A percentile compares a stretch with the other conserved stretches of the same genome.
Conservation (phyloP, 176 grass and related monocot genomes). For the Oryza coarctata region DNA sequence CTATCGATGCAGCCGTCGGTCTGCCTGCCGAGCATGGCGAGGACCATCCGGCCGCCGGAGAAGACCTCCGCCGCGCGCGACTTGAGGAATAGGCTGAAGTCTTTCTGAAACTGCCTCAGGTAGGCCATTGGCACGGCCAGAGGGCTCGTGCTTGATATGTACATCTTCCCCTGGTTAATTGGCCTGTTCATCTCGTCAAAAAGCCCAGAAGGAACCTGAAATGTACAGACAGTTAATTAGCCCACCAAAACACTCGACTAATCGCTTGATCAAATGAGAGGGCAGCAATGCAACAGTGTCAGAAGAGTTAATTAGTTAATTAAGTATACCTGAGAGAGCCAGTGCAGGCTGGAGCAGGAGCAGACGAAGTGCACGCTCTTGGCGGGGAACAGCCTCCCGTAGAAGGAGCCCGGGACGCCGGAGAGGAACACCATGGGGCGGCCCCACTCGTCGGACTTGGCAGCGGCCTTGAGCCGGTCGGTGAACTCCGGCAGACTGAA, state of each 20-base stretch:
- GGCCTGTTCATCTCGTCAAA: constrained; percentile 40
- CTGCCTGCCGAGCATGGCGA: constrained; percentile 81
- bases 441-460: constrained; percentile 52
- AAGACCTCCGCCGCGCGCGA: constrained; percentile 75
- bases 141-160: constrained; percentile 75
- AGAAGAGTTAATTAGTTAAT: not conserved
- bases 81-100: constrained; percentile 78
- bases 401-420: constrained; percentile 85
- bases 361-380: constrained; percentile 79
- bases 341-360: constrained; percentile 93
- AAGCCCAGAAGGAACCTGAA: constrained; percentile 61
- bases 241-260: not conserved
- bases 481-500: constrained; percentile 71
- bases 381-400: constrained; percentile 71
- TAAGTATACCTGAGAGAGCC: constrained; percentile 73
- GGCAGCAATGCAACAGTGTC: not conserved
- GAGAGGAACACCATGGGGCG: constrained; percentile 75
- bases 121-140: constrained; percentile 50
- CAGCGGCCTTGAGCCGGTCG: constrained; percentile 46
- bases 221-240: not conserved
- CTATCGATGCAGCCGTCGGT: constrained; percentile 44
- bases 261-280: not conserved
- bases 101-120: constrained; percentile 78
- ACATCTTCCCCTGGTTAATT: constrained; percentile 85
- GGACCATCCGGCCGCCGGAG: constrained; percentile 65